phyloP scores from a whole-genome alignment of 2,329 filamentous ascomycete species.

The Colletotrichum sp. region DNA sequence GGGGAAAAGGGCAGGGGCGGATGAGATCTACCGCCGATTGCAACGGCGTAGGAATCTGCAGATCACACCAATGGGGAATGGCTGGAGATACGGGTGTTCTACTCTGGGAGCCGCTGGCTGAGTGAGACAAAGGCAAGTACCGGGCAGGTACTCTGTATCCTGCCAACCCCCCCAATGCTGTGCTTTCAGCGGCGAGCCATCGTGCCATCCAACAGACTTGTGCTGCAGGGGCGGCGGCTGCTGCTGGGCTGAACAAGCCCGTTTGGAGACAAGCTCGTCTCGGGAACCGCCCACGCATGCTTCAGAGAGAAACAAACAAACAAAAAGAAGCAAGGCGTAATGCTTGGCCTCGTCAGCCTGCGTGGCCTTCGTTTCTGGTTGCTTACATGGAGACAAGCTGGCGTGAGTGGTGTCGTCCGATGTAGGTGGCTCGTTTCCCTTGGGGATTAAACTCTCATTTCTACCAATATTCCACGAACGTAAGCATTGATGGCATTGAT shows the following conservation, averaged over 20 bases:
- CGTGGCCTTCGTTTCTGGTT: neutral
- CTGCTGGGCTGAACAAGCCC: constrained; percentile 1
- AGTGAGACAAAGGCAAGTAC: neutral
- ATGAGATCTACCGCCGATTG: constrained; percentile 6
- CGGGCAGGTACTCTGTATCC: neutral
- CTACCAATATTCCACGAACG: neutral
- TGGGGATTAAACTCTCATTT: neutral
- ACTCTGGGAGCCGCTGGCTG: neutral
- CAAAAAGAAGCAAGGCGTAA: neutral
- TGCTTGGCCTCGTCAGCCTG: neutral
- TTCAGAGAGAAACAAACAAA: constrained; percentile 1
- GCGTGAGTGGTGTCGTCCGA: neutral
- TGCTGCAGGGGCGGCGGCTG: constrained; percentile 13
- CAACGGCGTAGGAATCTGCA: constrained; percentile 2
- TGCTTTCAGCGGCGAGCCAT: constrained; percentile 1
- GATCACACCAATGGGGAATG: neutral
- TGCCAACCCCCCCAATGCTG: neutral
- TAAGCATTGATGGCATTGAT: neutral
- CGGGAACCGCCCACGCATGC: constrained; percentile 5
- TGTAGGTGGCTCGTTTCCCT: neutral
- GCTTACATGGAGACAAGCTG: neutral
- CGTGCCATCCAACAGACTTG: constrained; percentile 1
- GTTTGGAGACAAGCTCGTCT: constrained; percentile 10
- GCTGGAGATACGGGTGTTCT: neutral
- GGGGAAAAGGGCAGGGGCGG: neutral